A percentile compares a stretch with the other conserved stretches of the same genome.
Conservation (phyloP, 495 filamentous ascomycete genomes). For the Lophiotrema nucula region DNA sequence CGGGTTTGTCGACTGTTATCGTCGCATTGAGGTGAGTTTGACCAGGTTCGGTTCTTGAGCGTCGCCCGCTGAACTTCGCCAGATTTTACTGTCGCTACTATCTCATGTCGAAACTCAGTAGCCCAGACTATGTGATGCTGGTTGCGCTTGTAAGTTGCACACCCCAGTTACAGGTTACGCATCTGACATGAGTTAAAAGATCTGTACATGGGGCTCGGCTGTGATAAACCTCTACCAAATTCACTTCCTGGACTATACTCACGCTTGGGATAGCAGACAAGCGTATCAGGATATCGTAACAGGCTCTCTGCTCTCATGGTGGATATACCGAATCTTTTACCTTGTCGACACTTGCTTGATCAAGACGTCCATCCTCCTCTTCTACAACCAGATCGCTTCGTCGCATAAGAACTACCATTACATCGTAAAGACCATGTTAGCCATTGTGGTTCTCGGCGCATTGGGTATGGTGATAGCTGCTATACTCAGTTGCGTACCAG, state of each 20-base stretch:
- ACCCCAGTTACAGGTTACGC: neutral
- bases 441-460: slow-evolving; percentile 1
- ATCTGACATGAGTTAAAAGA: neutral
- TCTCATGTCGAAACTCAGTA: slow-evolving; percentile 25
- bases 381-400: slow-evolving; percentile 28
- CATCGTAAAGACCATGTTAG: slow-evolving; percentile 4
- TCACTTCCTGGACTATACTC: slow-evolving; percentile 12
- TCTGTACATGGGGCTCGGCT: slow-evolving; percentile 18
- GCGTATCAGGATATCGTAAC: neutral
- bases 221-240: slow-evolving; percentile 26
- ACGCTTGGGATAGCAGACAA: neutral
- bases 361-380: slow-evolving; percentile 29
- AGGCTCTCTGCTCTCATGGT: slow-evolving; percentile 6
- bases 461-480: slow-evolving; percentile 10
- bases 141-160: slow-evolving; percentile 17
- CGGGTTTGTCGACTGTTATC: slow-evolving; percentile 21
- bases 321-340: slow-evolving; percentile 27
- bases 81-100: slow-evolving; percentile 30
- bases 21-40: slow-evolving; percentile 16
- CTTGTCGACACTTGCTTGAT: slow-evolving; percentile 13
- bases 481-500: slow-evolving; percentile 13
- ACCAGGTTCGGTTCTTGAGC: neutral
- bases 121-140: slow-evolving; percentile 28
- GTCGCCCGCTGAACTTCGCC: neutral
- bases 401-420: slow-evolving; percentile 19